Base-by-base conservation (phyloP, 2,329 filamentous ascomycete genomes). In the Chaetomiaceae sp. region DNA sequence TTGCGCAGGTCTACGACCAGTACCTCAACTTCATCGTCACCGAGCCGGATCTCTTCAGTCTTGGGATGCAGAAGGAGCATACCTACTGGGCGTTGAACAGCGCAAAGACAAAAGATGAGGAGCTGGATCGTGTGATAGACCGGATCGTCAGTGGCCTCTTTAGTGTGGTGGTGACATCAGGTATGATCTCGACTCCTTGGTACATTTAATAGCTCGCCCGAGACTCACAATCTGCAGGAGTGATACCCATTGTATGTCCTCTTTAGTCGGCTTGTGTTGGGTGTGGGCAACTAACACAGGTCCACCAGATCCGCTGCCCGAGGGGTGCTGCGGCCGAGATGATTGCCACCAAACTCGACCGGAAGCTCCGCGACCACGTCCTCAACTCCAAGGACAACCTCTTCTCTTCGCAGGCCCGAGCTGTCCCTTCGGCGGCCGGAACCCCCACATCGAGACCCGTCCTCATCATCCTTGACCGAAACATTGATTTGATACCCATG, bases 111-210 rank as follows among this genome's bases (percentile, higher is more conserved):
- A 89, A 87, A 60, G 94, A 97, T 63, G 89, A 94, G 55, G 88
- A 94, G 66, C 80, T 99, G 51, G 94, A 97, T 65, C 77, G 81
- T 48, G 84, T 94, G 34, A 82, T 99, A 29, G 92, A 99, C 69
- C 85, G 85, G 61, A 92, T 97, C 59, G 94, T 99, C 47, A 95
- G 88, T 64, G 94, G 94, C 0, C 75, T 99, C n/a, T 99, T 97
- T 72, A 96, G 91, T 59, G 94, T 99, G 45, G 87, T 94, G 55
- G 94, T 95, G n/a, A 99, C 94, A 5, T 96, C 96, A 90, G 92
- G 91, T 87, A 77, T 54, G 77, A 14, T 12, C 3, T 17, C 19
- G 9, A 27, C 22, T 7, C 11, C 14, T 6, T 4, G 27, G 14
- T 31, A 1, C 38, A 45, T 25, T 8, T 15, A 23, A 12, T 43